phyloP scores from a whole-genome alignment of 2,329 filamentous ascomycete genomes.

The Elsinoe ampelina region DNA sequence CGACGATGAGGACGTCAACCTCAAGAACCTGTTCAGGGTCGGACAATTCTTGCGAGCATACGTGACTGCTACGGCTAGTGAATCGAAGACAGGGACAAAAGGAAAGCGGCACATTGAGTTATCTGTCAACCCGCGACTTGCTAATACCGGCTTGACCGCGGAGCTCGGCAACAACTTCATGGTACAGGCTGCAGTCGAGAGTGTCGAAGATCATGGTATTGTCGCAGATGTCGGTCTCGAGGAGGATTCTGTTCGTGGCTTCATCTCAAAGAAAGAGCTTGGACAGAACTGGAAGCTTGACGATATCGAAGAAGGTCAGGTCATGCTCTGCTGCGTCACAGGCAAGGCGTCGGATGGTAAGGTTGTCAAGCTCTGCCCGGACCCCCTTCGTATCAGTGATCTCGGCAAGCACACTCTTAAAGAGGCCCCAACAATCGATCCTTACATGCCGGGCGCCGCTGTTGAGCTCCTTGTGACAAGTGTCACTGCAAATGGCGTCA shows the following conservation, averaged over 20 bases:
- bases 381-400: slow-evolving; percentile 55
- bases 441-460: slow-evolving; percentile 84
- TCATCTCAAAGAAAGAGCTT: slow-evolving; percentile 76
- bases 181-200: slow-evolving; percentile 78
- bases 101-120: slow-evolving; percentile 77
- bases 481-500: slow-evolving; percentile 62
- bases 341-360: slow-evolving; percentile 68
- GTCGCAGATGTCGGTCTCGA: slow-evolving; percentile 84
- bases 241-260: slow-evolving; percentile 61
- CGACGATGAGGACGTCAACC: slow-evolving; percentile 53
- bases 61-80: slow-evolving; percentile 68
- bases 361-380: slow-evolving; percentile 75
- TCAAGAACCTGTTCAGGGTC: slow-evolving; percentile 64
- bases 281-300: slow-evolving; percentile 52
- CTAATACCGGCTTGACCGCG: slow-evolving; percentile 65
- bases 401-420: slow-evolving; percentile 57
- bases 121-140: slow-evolving; percentile 66
- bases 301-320: slow-evolving; percentile 68
- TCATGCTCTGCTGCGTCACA: slow-evolving; percentile 73
- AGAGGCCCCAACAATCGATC: slow-evolving; percentile 76
- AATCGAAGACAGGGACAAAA: slow-evolving; percentile 48
- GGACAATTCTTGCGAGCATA: slow-evolving; percentile 84
- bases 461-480: slow-evolving; percentile 78
- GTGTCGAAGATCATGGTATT: slow-evolving; percentile 91
- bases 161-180: slow-evolving; percentile 65